Percentiles rank a stretch among this genome's conserved stretches.
Conservation (phyloP, 306 rosid species). For the Rosa lucieae region DNA sequence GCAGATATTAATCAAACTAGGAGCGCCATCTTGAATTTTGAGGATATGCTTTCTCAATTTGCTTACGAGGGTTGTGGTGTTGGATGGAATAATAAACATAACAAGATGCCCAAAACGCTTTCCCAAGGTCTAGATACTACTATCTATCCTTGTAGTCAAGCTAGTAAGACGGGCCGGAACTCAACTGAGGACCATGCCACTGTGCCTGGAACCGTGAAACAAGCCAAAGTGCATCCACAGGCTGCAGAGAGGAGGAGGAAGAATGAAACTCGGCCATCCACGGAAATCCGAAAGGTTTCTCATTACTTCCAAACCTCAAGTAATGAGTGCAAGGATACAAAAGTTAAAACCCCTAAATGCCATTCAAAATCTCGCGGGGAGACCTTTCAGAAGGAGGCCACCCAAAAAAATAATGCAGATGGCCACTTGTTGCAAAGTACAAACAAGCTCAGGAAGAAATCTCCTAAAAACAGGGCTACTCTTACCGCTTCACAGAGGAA, state of each 20-base stretch:
- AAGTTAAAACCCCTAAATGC: neutral
- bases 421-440: conserved; percentile 11
- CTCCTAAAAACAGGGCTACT: neutral
- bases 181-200: neutral
- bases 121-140: neutral
- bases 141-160: neutral
- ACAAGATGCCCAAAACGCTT: neutral
- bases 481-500: conserved; percentile 38
- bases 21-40: conserved; percentile 11
- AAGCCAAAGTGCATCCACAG: neutral
- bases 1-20: neutral
- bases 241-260: too few relatives aligned
- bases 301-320: conserved; percentile 18
- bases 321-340: neutral
- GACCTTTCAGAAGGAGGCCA: conserved; percentile 19
- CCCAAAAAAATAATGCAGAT: conserved; percentile 2
- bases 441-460: neutral
- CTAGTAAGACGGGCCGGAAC: neutral
- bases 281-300: conserved; percentile 23
- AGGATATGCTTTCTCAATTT: conserved; percentile 11
- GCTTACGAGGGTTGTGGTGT: conserved; percentile 1
- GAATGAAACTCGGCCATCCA: neutral
- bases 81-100: neutral
- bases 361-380: conserved; percentile 1
- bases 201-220: neutral